These are phyloP conservation scores for Leccinum subrobustum DNA, from an alignment of 1,284 basidiomycete genomes.

Conservation along the genomic window DNA sequence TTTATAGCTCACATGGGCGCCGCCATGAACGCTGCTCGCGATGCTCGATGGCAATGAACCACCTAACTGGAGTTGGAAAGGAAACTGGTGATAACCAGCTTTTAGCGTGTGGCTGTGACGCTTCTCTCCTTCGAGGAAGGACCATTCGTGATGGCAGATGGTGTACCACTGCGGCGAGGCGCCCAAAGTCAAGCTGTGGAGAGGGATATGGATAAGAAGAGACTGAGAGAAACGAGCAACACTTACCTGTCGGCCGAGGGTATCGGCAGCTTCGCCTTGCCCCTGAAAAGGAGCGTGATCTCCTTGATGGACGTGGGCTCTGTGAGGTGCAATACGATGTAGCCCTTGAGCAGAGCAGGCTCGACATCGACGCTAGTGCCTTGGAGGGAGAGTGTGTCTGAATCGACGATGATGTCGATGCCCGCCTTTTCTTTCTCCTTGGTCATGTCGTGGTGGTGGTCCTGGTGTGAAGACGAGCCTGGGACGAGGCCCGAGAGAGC, in stretches of 20 bases:
- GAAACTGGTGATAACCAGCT: slow-evolving; percentile 84
- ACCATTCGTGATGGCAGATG: slow-evolving; percentile 84
- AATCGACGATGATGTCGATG: slow-evolving; percentile 76
- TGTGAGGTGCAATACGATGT: slow-evolving; percentile 73
- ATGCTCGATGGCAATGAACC: slow-evolving; percentile 81
- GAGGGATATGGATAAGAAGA: slow-evolving; percentile 18
- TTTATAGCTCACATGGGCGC: slow-evolving; percentile 79
- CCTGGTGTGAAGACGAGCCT: slow-evolving; percentile 25
- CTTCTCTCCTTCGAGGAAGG: slow-evolving; percentile 80
- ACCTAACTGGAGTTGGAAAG: slow-evolving; percentile 82
- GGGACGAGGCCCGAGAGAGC: slow-evolving; percentile 23
- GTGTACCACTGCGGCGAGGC: slow-evolving; percentile 58
- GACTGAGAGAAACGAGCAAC: slow-evolving; percentile 28
- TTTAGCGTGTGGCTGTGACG: slow-evolving; percentile 84
- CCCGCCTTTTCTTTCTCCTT: slow-evolving; percentile 49
- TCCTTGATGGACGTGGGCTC: slow-evolving; percentile 86
- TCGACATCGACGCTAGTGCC: slow-evolving; percentile 85
- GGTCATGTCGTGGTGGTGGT: slow-evolving; percentile 40
- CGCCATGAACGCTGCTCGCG: slow-evolving; percentile 53
- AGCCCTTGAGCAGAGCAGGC: slow-evolving; percentile 71
- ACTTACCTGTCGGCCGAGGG: slow-evolving; percentile 62
- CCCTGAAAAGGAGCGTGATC: slow-evolving; percentile 80
- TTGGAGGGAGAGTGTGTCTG: slow-evolving; percentile 66
- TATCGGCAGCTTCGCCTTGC: slow-evolving; percentile 75
- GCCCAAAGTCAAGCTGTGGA: slow-evolving; percentile 41